Base-by-base conservation (phyloP, 306 rosid species). In the Vicia villosa region DNA sequence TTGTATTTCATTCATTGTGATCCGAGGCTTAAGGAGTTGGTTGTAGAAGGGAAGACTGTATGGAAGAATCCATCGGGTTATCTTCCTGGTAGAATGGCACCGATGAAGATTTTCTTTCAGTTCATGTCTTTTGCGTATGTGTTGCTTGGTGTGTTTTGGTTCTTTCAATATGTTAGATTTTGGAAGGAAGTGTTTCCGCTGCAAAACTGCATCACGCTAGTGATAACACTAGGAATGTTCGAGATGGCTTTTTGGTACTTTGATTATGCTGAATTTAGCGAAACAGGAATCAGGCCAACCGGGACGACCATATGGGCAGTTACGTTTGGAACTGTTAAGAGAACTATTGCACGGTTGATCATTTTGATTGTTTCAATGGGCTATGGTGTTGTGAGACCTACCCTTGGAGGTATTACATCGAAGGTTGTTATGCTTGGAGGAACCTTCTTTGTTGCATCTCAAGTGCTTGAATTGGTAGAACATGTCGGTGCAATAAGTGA, bases 41-140 rank as follows among this genome's bases (percentile, higher is more conserved):
- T 81, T 26, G 92, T 91, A 8, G 96, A 88, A 81, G 99, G 99
- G 75, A 88, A 90, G 69, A 87, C 95, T 24, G 69, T 94, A 63
- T 94, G 99, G 99, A 94, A 94, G 77, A 91, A 94, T 41, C 97
- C 99, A 10, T 63, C 79, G 4, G 95, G 99, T 60, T 94, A 94
- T 76, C 83, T 91, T 6, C 99, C 99, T 5, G 99, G 99, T 68
- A 83, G 99, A 79, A 94, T 94, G 99, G 99, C 99, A 14, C 99
- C 99, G 2, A 88, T 94, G 69, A 84, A 85, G 84, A 81, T 82
- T 65, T 94, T 94, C 84, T 91, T 85, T 73, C 88, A 89, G 70
- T 84, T 91, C 81, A 94, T 94, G 96, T 91, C 99, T 62, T 78
- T 94, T 79, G 93, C 92, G 57, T 94, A 83, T 82, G 82, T 91